Evolutionary conservation across 1,284 basidiomycete species (phyloP).

Genomic region (Porogramme epimiltina): DNA sequence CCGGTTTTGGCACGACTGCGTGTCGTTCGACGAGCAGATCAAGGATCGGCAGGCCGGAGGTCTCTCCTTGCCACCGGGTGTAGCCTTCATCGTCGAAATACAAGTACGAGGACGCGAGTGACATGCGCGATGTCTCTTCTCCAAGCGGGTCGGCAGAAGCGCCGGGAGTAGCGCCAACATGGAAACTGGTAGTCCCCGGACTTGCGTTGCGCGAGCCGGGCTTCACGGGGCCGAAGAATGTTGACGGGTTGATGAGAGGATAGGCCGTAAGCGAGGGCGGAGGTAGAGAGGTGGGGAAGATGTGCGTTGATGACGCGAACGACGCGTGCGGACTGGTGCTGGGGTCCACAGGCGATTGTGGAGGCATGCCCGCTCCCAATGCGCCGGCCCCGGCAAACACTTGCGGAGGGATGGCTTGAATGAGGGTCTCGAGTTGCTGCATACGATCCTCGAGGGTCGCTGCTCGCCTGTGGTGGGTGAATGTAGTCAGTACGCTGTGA

Average conservation of each 20-base stretch:
- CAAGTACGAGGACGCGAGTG: constrained; percentile 72
- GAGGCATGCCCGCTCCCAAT: constrained; percentile 25
- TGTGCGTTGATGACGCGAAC: constrained; percentile 47
- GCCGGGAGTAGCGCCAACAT: neutral
- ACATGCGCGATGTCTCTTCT: constrained; percentile 62
- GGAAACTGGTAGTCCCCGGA: constrained; percentile 34
- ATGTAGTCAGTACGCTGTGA: neutral
- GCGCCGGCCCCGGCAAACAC: constrained; percentile 65
- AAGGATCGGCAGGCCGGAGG: constrained; percentile 84
- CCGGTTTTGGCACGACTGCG: constrained; percentile 35
- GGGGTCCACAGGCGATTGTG: constrained; percentile 30
- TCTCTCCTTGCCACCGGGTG: constrained; percentile 87
- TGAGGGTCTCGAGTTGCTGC: constrained; percentile 81
- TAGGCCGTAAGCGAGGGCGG: constrained; percentile 75
- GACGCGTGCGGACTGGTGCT: constrained; percentile 53
- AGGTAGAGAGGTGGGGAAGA: constrained; percentile 68
- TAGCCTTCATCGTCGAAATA: constrained; percentile 84
- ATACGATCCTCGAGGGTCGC: constrained; percentile 81
- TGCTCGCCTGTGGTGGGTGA: constrained; percentile 53
- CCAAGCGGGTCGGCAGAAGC: constrained; percentile 38
- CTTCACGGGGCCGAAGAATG: constrained; percentile 61
- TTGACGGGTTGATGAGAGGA: constrained; percentile 77
- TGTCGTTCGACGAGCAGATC: constrained; percentile 75
- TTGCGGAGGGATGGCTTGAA: constrained; percentile 78
- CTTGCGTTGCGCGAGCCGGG: constrained; percentile 44